Conservation (phyloP, 495 filamentous ascomycete species). For the Astrocystis sublimbata region DNA sequence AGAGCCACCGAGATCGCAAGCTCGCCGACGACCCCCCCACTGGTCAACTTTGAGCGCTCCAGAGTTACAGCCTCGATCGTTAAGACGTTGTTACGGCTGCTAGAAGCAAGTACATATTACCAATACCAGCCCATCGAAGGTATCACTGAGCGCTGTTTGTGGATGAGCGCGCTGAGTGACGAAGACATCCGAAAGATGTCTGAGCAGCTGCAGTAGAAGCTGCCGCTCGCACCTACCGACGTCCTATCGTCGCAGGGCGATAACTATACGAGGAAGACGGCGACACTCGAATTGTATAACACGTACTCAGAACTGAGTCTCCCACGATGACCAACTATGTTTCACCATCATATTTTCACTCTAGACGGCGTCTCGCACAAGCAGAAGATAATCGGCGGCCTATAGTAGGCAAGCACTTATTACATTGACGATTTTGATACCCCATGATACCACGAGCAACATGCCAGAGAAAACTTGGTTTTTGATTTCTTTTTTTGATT, state of each 20-base stretch:
- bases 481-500: too few relatives aligned
- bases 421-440: constrained; percentile 17
- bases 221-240: background rate
- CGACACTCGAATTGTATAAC: constrained; percentile 26
- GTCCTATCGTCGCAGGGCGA: background rate
- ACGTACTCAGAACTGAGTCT: constrained; percentile 21
- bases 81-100: constrained; percentile 83
- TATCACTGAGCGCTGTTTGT: constrained; percentile 86
- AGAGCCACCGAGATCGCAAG: constrained; percentile 72
- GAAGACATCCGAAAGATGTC: constrained; percentile 67
- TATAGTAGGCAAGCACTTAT: constrained; percentile 1
- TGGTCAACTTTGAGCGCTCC: constrained; percentile 95
- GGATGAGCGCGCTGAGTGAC: constrained; percentile 87
- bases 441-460: constrained; percentile 17
- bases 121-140: constrained; percentile 81
- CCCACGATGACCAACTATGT: constrained; percentile 23
- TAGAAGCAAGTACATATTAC: constrained; percentile 92
- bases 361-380: constrained; percentile 25
- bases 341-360: constrained; percentile 25
- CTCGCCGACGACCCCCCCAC: constrained; percentile 64
- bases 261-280: constrained; percentile 1
- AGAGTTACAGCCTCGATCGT: constrained; percentile 88
- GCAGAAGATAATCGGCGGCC: constrained; percentile 6
- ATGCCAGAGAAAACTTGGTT: constrained; percentile 7
- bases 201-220: constrained; percentile 40